Evolutionary conservation across 768 basidiomycete genomes (phyloP).

Genomic region (Chalciporus pseudorubinellus): DNA sequence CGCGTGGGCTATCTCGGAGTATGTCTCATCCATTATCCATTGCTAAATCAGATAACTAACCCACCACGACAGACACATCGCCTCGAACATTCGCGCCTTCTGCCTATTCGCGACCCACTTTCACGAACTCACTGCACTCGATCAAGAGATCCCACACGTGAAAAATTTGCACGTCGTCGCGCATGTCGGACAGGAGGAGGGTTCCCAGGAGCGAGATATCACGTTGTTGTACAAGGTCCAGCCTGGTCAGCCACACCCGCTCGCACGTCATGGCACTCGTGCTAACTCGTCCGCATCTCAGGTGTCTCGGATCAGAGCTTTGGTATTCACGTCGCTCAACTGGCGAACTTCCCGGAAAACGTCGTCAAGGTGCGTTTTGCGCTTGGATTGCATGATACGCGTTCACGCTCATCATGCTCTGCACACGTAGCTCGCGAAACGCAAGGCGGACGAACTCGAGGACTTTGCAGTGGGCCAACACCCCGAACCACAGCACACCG

Average conservation of each 20-base stretch:
- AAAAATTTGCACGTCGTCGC: conserved; percentile 96
- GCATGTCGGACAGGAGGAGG: conserved; percentile 62
- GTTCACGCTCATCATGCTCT: neutral
- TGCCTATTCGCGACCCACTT: conserved; percentile 98
- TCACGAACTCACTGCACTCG: conserved; percentile 91
- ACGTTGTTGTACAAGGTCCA: conserved; percentile 72
- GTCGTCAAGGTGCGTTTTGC: conserved; percentile 69
- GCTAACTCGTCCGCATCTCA: too few species aligned
- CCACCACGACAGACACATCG: conserved; percentile 70
- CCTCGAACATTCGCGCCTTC: conserved; percentile 87
- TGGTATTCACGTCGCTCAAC: conserved; percentile 94
- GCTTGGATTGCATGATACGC: neutral
- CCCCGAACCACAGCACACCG: conserved; percentile 44
- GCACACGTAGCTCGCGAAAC: conserved; percentile 75
- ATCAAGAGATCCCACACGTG: conserved; percentile 82
- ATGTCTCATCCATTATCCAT: conserved; percentile 19
- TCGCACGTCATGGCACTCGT: too few species aligned
- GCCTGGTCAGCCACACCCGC: conserved; percentile 64
- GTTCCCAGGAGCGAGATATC: conserved; percentile 66
- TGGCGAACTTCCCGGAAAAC: conserved; percentile 96
- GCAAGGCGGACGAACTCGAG: conserved; percentile 89
- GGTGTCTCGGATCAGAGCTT: conserved; percentile 96
- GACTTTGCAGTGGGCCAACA: conserved; percentile 60
- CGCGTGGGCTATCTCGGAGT: conserved; percentile 99
- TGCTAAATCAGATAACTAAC: neutral